These are phyloP conservation scores for Phanerodontia chrysosporium DNA, from an alignment of 768 basidiomycete genomes.

Conservation along the genomic window DNA sequence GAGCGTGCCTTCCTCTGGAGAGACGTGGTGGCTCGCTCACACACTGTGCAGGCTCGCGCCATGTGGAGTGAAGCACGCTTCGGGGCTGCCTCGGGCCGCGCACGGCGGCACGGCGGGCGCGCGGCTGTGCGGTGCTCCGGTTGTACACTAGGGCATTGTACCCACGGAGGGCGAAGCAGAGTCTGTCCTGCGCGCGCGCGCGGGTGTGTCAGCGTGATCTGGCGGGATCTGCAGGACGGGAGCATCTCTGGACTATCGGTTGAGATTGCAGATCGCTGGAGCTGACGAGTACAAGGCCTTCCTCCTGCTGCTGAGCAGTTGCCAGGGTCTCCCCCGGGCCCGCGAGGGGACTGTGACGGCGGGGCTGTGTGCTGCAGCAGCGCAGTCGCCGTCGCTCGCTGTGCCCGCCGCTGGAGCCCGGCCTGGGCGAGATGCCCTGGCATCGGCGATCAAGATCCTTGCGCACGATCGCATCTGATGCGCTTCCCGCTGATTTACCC, in stretches of 20 bases:
- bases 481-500: neutral
- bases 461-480: neutral
- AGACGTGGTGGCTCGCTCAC: neutral
- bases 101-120: neutral
- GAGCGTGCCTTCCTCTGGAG: neutral
- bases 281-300: neutral
- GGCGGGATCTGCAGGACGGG: neutral
- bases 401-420: no score
- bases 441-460: neutral
- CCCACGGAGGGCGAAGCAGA: neutral
- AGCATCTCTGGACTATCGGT: neutral
- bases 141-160: neutral
- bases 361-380: neutral
- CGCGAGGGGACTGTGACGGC: neutral
- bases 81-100: neutral
- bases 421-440: no score
- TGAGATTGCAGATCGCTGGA: neutral
- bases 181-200: no score
- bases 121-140: neutral
- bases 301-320: neutral
- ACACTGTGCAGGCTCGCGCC: neutral
- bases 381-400: no score
- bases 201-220: neutral
- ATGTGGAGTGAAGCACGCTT: neutral
- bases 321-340: neutral